These are phyloP conservation scores for Akanthomyces uredinophilus DNA, from an alignment of 2,329 filamentous ascomycete genomes.

Conservation along the genomic window DNA sequence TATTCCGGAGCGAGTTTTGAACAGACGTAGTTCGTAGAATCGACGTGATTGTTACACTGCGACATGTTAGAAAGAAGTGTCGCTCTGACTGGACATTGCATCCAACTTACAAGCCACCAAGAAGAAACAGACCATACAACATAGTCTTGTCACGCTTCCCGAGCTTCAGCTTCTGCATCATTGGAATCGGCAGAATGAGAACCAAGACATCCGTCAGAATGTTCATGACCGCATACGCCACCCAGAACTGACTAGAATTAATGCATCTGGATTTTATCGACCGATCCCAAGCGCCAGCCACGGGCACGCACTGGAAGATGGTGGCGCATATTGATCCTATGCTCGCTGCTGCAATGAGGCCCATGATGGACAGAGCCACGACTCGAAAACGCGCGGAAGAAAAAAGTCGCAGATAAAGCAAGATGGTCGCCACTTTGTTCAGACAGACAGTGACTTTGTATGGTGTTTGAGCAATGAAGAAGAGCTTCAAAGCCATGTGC, in stretches of 20 bases:
- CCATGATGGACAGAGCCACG: constrained; percentile 32
- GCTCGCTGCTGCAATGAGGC: constrained; percentile 37
- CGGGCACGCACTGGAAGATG: constrained; percentile 43
- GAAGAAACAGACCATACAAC: constrained; percentile 31
- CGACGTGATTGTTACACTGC: constrained; percentile 30
- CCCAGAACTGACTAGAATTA: constrained; percentile 38
- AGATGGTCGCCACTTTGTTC: constrained; percentile 45
- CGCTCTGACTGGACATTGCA: too few species aligned
- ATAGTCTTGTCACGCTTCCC: constrained; percentile 28
- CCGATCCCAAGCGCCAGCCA: constrained; percentile 38
- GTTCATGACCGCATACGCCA: constrained; percentile 38
- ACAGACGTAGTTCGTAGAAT: constrained; percentile 34
- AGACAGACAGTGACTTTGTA: constrained; percentile 47
- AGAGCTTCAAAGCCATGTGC: constrained; percentile 29
- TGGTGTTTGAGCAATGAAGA: constrained; percentile 43
- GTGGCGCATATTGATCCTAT: constrained; percentile 37
- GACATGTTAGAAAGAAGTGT: neutral
- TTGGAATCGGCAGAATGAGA: constrained; percentile 31
- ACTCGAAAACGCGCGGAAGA: constrained; percentile 36
- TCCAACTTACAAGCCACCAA: constrained; percentile 32
- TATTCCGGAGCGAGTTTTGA: constrained; percentile 26
- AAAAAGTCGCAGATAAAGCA: constrained; percentile 47
- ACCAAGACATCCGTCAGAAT: constrained; percentile 33
- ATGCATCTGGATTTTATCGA: constrained; percentile 36
- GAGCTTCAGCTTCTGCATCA: constrained; percentile 30